A percentile compares a stretch with the other conserved stretches of the same genome.
Evolutionary conservation across 1,284 basidiomycete genomes (phyloP).

Genomic region (Xerocomus amazonicus): DNA sequence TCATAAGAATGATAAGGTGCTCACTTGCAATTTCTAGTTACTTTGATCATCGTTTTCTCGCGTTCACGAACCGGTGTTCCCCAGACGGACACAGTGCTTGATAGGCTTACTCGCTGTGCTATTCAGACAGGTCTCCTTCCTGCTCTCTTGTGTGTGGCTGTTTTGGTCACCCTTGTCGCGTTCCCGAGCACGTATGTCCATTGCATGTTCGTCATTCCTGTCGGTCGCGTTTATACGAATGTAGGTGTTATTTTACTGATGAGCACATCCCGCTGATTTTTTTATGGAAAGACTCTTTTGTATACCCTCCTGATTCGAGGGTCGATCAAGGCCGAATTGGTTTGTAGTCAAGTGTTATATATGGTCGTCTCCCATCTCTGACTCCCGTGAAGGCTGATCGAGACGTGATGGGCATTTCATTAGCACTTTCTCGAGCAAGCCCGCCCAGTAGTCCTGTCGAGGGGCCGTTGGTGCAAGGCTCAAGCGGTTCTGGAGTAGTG

Average conservation of each 20-base stretch:
- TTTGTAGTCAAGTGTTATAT: neutral
- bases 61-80: conserved; percentile 44
- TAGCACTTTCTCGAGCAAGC: neutral
- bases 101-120: conserved; percentile 44
- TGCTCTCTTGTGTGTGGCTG: conserved; percentile 41
- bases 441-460: neutral
- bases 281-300: conserved; percentile 10
- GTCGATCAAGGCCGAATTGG: conserved; percentile 7
- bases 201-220: neutral
- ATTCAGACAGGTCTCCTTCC: conserved; percentile 46
- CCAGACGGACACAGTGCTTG: conserved; percentile 43
- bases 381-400: neutral
- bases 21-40: conserved; percentile 14
- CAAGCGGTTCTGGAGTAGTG: neutral
- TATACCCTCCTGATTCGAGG: conserved; percentile 16
- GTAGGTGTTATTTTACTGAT: neutral
- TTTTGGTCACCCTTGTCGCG: conserved; percentile 32
- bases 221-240: neutral
- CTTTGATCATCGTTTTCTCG: conserved; percentile 35
- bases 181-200: neutral
- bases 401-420: neutral
- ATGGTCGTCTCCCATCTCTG: neutral
- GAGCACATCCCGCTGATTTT: neutral
- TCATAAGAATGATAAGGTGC: too few relatives aligned
- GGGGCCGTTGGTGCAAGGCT: neutral